Evolutionary conservation across 2,329 filamentous ascomycete species (phyloP), one percentile per base, ranked within the genome.

Genomic region (Emmonsiellopsis sp.): DNA sequence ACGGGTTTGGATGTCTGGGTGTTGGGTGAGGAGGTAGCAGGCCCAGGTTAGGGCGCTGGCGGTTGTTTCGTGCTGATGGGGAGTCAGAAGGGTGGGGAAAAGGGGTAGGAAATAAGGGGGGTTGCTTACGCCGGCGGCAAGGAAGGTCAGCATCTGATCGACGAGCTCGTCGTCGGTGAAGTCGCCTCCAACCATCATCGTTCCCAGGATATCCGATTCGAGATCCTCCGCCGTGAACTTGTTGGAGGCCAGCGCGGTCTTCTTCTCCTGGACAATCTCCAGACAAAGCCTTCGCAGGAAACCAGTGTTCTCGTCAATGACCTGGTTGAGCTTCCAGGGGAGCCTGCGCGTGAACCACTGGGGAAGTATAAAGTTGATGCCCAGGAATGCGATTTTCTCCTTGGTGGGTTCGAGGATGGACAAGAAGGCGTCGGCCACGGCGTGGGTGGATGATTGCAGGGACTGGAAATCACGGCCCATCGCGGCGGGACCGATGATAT

Each of bases 401-500:
- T 63, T 67, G 2, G 69, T 71, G 0, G 72, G 72, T 17, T 73
- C 70, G 50, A 82, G 76, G 42, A 82, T 75, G 1, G 62, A 69
- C 13, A 73, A 66, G 60, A 82, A 82, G 7, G 73, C 78, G 42
- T 71, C 65, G 42, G 74, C 75, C n/a, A 82, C 71, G 54, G 75
- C 73, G 60, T 78, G 80, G 43, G 73, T 64, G 0, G 74, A 73
- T 51, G 80, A 70, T 5, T 73, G 63, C 1, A 82, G 64, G 0
- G 77, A 71, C 46, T 75, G 68, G 58, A 83, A 83, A 56, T 82
- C 79, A 31, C 76, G 71, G 6, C 77, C 78, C 71, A 81, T 76
- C 11, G 78, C 79, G 1, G 77, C 77, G 1, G 77, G 65, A 1
- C 79, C 79, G 49, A 83, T 82, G 44, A 82, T 79, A 56, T 82